Evolutionary conservation across 1,139 yeast species (phyloP).

Genomic region (Geotrichum europaeum): DNA sequence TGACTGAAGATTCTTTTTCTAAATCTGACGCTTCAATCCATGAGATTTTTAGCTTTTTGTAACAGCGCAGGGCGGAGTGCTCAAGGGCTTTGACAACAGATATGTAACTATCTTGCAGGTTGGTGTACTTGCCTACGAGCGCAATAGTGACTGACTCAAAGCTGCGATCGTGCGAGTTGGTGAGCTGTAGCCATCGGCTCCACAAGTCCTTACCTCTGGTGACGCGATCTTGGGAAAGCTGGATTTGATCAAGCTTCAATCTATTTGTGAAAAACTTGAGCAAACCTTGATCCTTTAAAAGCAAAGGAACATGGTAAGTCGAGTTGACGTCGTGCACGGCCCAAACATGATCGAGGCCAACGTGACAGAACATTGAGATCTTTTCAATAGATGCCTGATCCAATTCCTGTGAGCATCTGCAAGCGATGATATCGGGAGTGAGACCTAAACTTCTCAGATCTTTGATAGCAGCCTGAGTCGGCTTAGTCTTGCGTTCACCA

Average conservation of each 20-base stretch:
- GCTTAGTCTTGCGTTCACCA: slow-evolving; percentile 98
- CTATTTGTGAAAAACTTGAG: slow-evolving; percentile 66
- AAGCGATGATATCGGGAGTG: slow-evolving; percentile 94
- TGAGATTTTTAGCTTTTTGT: slow-evolving; percentile 73
- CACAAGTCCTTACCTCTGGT: slow-evolving; percentile 64
- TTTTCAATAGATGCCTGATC: slow-evolving; percentile 82
- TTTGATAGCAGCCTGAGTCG: slow-evolving; percentile 97
- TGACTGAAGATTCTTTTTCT: slow-evolving; percentile 61
- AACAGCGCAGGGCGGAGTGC: slow-evolving; percentile 88
- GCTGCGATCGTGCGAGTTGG: slow-evolving; percentile 71
- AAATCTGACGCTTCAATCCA: slow-evolving; percentile 96
- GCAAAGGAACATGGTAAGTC: slow-evolving; percentile 92
- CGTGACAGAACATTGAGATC: slow-evolving; percentile 98
- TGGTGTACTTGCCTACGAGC: slow-evolving; percentile 93
- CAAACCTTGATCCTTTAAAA: slow-evolving; percentile 82
- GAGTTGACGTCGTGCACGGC: slow-evolving; percentile 97
- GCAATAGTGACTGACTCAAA: slow-evolving; percentile 89
- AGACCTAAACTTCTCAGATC: slow-evolving; percentile 93
- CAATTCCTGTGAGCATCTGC: slow-evolving; percentile 84
- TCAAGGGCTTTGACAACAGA: slow-evolving; percentile 94
- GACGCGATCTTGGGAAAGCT: slow-evolving; percentile 47
- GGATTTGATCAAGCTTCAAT: slow-evolving; percentile 51
- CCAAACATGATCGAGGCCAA: slow-evolving; percentile 92
- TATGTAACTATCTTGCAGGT: slow-evolving; percentile 89
- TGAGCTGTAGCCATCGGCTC: slow-evolving; percentile 72